phyloP scores from a whole-genome alignment of 192 early-diverging fungal species.

The Entomortierella lignicola region DNA sequence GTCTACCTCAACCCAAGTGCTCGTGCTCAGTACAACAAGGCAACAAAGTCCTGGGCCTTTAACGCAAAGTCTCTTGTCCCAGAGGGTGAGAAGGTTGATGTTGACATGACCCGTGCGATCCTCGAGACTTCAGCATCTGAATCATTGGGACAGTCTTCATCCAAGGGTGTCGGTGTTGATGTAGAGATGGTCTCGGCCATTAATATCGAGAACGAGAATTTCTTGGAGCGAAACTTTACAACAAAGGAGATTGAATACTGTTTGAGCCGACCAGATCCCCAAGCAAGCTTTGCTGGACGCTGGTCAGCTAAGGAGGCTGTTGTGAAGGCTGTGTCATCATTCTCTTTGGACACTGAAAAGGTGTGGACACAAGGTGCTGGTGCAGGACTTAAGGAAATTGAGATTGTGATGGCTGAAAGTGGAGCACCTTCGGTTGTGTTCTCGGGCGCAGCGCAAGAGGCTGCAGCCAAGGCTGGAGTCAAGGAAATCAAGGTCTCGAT shows the following conservation, averaged over 20 bases:
- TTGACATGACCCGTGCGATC: slow-evolving; percentile 66
- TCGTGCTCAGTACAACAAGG: slow-evolving; percentile 83
- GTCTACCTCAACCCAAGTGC: slow-evolving; percentile 92
- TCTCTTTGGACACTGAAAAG: slow-evolving; percentile 51
- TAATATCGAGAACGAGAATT: slow-evolving; percentile 84
- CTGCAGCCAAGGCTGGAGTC: slow-evolving; percentile 77
- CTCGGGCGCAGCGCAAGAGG: slow-evolving; percentile 83
- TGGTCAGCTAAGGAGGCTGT: slow-evolving; percentile 98
- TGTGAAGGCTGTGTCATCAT: slow-evolving; percentile 90
- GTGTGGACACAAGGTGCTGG: slow-evolving; percentile 85
- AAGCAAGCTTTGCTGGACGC: slow-evolving; percentile 89
- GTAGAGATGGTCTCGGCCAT: slow-evolving; percentile 88
- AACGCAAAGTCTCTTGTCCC: slow-evolving; percentile 56
- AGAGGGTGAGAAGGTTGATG: slow-evolving; percentile 57
- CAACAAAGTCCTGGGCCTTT: slow-evolving; percentile 77
- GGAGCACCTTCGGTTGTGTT: slow-evolving; percentile 87
- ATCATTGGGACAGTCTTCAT: slow-evolving; percentile 44
- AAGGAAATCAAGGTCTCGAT: slow-evolving; percentile 88
- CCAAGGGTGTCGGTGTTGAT: slow-evolving; percentile 84
- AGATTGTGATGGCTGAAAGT: slow-evolving; percentile 74
- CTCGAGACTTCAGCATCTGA: slow-evolving; percentile 59
- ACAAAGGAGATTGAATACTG: slow-evolving; percentile 84
- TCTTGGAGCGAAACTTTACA: slow-evolving; percentile 95
- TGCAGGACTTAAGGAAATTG: slow-evolving; percentile 92
- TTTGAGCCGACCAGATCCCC: slow-evolving; percentile 71